A percentile compares a stretch with the other conserved stretches of the same genome.
phyloP scores from a whole-genome alignment of 179 eudicot species.

The Actinidia arguta region DNA sequence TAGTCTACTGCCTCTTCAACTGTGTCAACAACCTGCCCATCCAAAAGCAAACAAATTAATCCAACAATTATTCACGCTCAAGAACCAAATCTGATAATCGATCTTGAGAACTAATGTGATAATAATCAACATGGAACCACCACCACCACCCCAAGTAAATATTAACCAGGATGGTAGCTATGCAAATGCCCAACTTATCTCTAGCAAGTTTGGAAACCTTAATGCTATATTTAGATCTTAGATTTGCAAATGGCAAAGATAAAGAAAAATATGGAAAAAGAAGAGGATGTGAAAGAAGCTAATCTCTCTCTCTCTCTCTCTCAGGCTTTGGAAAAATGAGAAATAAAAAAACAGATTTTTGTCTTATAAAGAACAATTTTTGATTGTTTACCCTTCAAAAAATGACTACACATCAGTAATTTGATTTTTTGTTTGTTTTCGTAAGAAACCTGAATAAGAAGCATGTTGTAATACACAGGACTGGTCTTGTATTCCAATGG shows the following conservation, averaged over 20 bases:
- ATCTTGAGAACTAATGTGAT: too few species aligned
- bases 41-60: neutral
- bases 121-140: too few species aligned
- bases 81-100: too few species aligned
- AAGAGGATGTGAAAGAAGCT: neutral
- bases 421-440: too few species aligned
- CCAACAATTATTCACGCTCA: neutral
- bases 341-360: too few species aligned
- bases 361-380: too few species aligned
- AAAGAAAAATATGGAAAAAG: neutral
- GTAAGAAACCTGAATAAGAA: too few species aligned
- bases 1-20: slow-evolving; percentile 76
- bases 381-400: too few species aligned
- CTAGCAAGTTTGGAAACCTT: neutral
- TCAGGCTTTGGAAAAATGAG: neutral
- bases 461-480: neutral
- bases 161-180: too few species aligned
- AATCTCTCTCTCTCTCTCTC: neutral
- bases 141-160: too few species aligned
- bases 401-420: too few species aligned
- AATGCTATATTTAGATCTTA: neutral
- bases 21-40: slow-evolving; percentile 69
- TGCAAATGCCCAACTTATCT: neutral
- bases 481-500: neutral
- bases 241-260: neutral